A percentile compares a stretch with the other conserved stretches of the same genome.
phyloP scores from a whole-genome alignment of 108 stramenopile species.

The Fragilaria crotonensis region DNA sequence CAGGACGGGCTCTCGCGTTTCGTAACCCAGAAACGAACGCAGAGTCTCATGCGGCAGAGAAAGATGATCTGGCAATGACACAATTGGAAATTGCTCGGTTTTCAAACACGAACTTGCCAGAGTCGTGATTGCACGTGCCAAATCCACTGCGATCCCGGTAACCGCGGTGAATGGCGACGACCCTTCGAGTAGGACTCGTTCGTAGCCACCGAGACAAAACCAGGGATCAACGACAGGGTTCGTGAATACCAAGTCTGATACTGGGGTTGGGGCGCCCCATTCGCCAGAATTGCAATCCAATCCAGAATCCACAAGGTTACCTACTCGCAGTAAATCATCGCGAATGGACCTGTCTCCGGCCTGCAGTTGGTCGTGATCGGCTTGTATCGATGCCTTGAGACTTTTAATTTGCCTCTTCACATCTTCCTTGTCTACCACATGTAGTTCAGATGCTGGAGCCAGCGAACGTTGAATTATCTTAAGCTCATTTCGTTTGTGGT shows the following conservation, averaged over 20 bases:
- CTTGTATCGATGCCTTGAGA: background rate
- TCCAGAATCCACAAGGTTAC: background rate
- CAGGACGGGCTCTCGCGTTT: no score
- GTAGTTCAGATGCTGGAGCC: background rate
- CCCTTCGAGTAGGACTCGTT: background rate
- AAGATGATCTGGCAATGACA: no score
- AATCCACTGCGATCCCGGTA: background rate
- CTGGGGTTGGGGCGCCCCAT: background rate
- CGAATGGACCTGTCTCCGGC: background rate
- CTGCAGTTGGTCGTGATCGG: background rate
- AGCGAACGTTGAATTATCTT: background rate
- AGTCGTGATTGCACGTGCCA: background rate
- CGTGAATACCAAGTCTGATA: background rate
- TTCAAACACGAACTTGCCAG: background rate
- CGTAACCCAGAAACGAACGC: no score
- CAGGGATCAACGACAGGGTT: background rate
- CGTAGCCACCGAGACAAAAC: background rate
- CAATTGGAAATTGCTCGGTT: background rate
- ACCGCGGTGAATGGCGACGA: background rate
- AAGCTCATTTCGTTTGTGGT: background rate
- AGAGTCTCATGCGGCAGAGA: no score
- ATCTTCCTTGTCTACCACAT: background rate
- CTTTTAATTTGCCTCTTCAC: background rate
- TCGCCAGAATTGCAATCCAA: background rate
- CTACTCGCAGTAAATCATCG: background rate